Evolutionary conservation across 495 filamentous ascomycete genomes (phyloP), one percentile per base, ranked within the genome.

Genomic region (Xylaria acuta): DNA sequence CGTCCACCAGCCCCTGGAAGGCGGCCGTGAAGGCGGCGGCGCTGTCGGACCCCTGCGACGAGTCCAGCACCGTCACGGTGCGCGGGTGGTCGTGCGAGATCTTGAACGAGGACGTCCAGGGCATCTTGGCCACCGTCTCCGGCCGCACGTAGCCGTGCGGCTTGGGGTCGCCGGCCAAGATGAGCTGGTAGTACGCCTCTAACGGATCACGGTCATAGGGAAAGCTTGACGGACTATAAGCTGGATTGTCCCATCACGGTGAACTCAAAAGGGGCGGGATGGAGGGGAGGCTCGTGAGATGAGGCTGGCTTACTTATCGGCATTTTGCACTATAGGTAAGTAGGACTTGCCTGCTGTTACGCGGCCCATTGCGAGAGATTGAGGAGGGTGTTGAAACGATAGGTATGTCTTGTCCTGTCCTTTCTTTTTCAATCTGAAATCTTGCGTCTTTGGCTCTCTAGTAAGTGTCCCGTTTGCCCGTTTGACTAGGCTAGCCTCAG

Each of bases 141-240:
- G 79, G 80, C 22, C 82, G 80, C 41, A 86, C 73, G 67, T 82
- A 83, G 47, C 85, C 85, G 70, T 86, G 85, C 36, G 76, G 76
- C 41, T 78, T 76, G 12, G 75, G 60, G 51, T 84, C 81, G 62
- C 76, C 68, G 56, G 78, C 75, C 2, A 84, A 69, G 27, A 78
- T 71, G 22, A 84, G 75, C 36, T 73, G 74, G 64, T 83, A 84
- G 32, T 82, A 77, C 51, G 22, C 64, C 38, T 76, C 74, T 4
- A 53, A 14, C 4, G 66, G 66, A n/a, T 71, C 56, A 27, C 67
- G 70, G 41, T 78, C 76, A 47, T 79, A 79, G 18, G 75, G 74
- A 25, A 79, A 78, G 60, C 77, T 79, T 65, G 43, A 30, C 12
- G 8, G 47, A 41, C 12, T 20, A 54, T 70, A 6, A 78, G 64